These are phyloP conservation scores for Trifolium pratense DNA, from an alignment of 306 rosid genomes.

Conservation along the genomic window DNA sequence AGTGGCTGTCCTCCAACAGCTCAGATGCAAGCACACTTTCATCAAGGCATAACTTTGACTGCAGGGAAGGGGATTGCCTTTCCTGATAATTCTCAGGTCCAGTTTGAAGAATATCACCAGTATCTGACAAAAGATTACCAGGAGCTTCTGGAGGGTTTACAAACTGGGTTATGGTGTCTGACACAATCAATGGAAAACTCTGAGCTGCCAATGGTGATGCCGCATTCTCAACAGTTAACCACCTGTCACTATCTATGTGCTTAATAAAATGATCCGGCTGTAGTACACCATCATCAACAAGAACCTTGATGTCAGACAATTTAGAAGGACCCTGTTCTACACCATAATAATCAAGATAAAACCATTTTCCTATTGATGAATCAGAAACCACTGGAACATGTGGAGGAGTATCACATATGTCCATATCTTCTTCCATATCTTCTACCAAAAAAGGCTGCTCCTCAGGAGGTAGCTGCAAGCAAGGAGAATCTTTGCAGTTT, in stretches of 20 bases:
- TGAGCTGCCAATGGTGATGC: slow-evolving; percentile 74
- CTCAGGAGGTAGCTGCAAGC: slow-evolving; percentile 56
- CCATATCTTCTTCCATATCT: slow-evolving; percentile 99
- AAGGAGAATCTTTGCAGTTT: slow-evolving; percentile 55
- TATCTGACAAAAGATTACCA: slow-evolving; percentile 81
- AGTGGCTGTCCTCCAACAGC: slow-evolving; percentile 61
- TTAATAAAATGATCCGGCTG: slow-evolving; percentile 89
- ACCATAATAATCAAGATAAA: slow-evolving; percentile 87
- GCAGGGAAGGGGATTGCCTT: slow-evolving; percentile 36
- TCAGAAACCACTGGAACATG: slow-evolving; percentile 73
- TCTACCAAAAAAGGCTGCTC: slow-evolving; percentile 96
- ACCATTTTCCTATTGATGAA: slow-evolving; percentile 83
- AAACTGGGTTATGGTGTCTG: slow-evolving; percentile 79
- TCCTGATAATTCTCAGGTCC: slow-evolving; percentile 53
- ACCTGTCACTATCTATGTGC: slow-evolving; percentile 89
- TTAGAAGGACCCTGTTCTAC: slow-evolving; percentile 84
- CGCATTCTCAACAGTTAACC: slow-evolving; percentile 97
- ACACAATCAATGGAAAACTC: slow-evolving; percentile 68
- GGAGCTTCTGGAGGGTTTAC: slow-evolving; percentile 98
- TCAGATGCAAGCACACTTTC: slow-evolving; percentile 50
- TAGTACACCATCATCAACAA: slow-evolving; percentile 83
- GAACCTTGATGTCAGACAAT: slow-evolving; percentile 74
- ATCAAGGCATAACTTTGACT: slow-evolving; percentile 43
- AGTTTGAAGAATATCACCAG: slow-evolving; percentile 58
- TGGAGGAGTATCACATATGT: slow-evolving; percentile 97